phyloP scores from a whole-genome alignment of 352 stramenopile species.

The Pseudoperonospora humuli region DNA sequence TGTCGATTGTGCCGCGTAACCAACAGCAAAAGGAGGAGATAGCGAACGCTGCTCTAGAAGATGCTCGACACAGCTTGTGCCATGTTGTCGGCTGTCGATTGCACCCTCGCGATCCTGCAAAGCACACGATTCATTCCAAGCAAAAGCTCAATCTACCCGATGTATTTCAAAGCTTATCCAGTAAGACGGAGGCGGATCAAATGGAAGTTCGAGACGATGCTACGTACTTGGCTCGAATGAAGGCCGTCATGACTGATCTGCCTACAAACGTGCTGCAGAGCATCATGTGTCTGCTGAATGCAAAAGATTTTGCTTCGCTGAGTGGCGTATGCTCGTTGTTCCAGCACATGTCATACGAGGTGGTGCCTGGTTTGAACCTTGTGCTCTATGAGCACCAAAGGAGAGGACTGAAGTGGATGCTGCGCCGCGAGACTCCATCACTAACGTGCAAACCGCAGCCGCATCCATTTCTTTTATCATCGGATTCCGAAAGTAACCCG shows the following conservation, averaged over 20 bases:
- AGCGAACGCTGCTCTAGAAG: constrained; percentile 15
- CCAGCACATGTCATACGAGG: constrained; percentile 77
- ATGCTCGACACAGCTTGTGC: constrained; percentile 38
- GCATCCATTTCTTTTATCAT: constrained; percentile 46
- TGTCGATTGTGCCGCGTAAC: constrained; percentile 27
- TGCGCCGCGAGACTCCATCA: constrained; percentile 53
- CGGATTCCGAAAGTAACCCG: constrained; percentile 4
- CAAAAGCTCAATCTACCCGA: constrained; percentile 47
- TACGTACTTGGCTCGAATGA: constrained; percentile 54
- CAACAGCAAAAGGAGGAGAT: constrained; percentile 9
- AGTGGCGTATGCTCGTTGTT: constrained; percentile 65
- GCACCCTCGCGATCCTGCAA: constrained; percentile 22
- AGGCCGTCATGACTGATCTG: constrained; percentile 58
- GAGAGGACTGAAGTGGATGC: constrained; percentile 71
- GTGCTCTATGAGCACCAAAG: constrained; percentile 69
- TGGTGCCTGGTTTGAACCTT: constrained; percentile 67
- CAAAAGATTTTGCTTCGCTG: constrained; percentile 48
- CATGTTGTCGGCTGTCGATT: constrained; percentile 61
- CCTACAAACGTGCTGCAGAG: constrained; percentile 46
- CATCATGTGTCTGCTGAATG: constrained; percentile 53
- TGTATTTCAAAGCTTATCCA: constrained; percentile 60
- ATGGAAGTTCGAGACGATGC: constrained; percentile 64
- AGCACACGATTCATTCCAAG: constrained; percentile 1
- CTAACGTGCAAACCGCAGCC: constrained; percentile 22
- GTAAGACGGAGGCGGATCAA: constrained; percentile 42